phyloP scores from a whole-genome alignment of 2,329 filamentous ascomycete genomes.

The Botrytis aclada region DNA sequence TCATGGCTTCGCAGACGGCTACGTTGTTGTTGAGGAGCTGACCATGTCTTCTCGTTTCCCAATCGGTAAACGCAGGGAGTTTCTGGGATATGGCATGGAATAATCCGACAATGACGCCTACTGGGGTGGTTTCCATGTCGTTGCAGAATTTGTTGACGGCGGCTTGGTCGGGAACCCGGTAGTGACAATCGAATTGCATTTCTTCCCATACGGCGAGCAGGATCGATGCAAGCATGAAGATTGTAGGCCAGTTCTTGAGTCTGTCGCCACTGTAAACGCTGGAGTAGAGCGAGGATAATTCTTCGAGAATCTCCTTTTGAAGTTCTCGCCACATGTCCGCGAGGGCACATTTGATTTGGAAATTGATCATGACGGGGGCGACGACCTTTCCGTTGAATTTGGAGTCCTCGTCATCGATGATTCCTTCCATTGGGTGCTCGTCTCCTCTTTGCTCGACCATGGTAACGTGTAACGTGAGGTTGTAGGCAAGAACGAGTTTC shows the following conservation, averaged over 20 bases:
- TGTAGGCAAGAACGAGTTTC: slow-evolving; percentile 93
- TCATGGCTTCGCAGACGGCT: slow-evolving; percentile 93
- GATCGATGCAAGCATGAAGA: slow-evolving; percentile 94
- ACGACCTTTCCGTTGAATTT: slow-evolving; percentile 88
- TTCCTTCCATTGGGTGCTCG: slow-evolving; percentile 73
- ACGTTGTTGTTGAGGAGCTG: slow-evolving; percentile 86
- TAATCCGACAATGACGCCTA: slow-evolving; percentile 92
- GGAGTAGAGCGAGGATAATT: slow-evolving; percentile 89
- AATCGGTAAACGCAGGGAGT: slow-evolving; percentile 86
- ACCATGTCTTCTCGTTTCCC: slow-evolving; percentile 89
- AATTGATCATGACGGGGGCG: slow-evolving; percentile 98
- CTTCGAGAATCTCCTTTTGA: slow-evolving; percentile 92
- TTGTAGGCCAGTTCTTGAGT: slow-evolving; percentile 98
- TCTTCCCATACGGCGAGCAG: slow-evolving; percentile 94
- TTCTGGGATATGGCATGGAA: slow-evolving; percentile 99
- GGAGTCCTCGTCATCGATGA: slow-evolving; percentile 81
- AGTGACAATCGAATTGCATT: slow-evolving; percentile 98
- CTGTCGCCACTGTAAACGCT: slow-evolving; percentile 97
- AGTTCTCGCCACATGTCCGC: slow-evolving; percentile 98
- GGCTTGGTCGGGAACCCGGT: slow-evolving; percentile 79
- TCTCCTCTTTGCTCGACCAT: slow-evolving; percentile 87
- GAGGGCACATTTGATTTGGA: slow-evolving; percentile 96
- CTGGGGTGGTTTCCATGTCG: slow-evolving; percentile 94
- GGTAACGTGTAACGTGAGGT: slow-evolving; percentile 89
- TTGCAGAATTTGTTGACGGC: slow-evolving; percentile 92